Evolutionary conservation across 2,329 filamentous ascomycete species (phyloP), one percentile per base, ranked within the genome.

Genomic region (Thielaviopsis populi): DNA sequence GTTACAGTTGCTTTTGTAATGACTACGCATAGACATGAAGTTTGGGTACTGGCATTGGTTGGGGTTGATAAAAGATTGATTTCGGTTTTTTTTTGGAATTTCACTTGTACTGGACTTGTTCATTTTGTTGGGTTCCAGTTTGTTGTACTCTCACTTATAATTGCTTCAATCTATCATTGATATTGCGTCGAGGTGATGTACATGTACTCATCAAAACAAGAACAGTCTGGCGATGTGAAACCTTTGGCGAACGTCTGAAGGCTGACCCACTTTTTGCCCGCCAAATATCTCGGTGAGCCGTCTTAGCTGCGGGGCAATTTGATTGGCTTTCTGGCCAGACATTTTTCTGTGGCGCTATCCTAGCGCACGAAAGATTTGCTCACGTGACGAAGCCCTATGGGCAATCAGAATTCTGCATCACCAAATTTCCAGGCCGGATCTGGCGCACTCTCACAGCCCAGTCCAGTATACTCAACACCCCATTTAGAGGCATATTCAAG

Each of bases 401-500:
- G 68, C 69, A 68, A 68, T 61, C 65, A 66, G 67, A 68, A 70
- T 69, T 69, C 69, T 69, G 69, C 70, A 70, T 69, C 68, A 69
- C 71, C 71, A 73, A 72, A 74, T 71, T 72, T 73, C 71, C 70
- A 70, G 69, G 68, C 69, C 65, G 68, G 69, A 68, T 68, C 71
- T 73, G 71, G 70, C 70, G 72, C 71, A 72, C 71, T 69, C 71
- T 70, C 69, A 69, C 68, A 72, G 64, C 61, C 61, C 43, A 63
- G 64, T 63, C 61, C 64, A 66, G 64, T 66, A 66, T 66, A 69
- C 68, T 71, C 70, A 70, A 72, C 70, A 72, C 71, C 70, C 70
- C 73, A 70, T 70, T 69, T 69, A 70, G 69, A 74, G 69, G 71
- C 71, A 72, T 73, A 73, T 74, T 74, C 74, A 77, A 75, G 75